phyloP scores from a whole-genome alignment of 768 basidiomycete genomes.

The Lentinula raphanica region DNA sequence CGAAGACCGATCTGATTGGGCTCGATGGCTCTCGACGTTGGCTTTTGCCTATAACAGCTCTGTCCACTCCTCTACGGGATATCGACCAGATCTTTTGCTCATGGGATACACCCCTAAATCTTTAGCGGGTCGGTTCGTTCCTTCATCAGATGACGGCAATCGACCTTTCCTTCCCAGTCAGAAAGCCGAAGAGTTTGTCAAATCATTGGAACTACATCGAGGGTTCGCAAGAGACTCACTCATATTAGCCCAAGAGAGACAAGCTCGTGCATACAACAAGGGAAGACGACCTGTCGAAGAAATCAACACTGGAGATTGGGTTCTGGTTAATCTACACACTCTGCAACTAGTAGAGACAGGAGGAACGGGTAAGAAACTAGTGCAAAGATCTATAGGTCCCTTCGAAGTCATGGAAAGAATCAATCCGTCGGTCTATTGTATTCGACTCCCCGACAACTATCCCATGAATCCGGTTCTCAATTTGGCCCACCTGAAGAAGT shows the following conservation, averaged over 20 bases:
- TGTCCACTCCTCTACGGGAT: constrained; percentile 19
- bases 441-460: constrained; percentile 19
- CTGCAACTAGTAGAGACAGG: constrained; percentile 16
- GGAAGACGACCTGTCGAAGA: constrained; percentile 9
- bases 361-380: constrained; percentile 20
- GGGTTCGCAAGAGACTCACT: constrained; percentile 13
- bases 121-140: constrained; percentile 4
- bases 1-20: constrained; percentile 21
- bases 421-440: constrained; percentile 17
- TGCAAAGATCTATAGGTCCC: constrained; percentile 19
- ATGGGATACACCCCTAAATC: constrained; percentile 22
- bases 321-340: constrained; percentile 21
- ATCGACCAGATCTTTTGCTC: constrained; percentile 22
- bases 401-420: constrained; percentile 22
- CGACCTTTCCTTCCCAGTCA: constrained; percentile 10
- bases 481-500: constrained; percentile 17
- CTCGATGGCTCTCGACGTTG: constrained; percentile 18
- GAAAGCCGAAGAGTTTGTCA: constrained; percentile 8
- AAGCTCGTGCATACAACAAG: constrained; percentile 18
- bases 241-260: constrained; percentile 17
- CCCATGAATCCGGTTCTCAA: constrained; percentile 22
- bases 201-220: constrained; percentile 4
- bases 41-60: constrained; percentile 26
- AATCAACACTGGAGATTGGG: constrained; percentile 15
- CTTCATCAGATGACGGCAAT: background rate